phyloP scores from a whole-genome alignment of 441 rosid genomes.

The Pelargonium fulgidum region DNA sequence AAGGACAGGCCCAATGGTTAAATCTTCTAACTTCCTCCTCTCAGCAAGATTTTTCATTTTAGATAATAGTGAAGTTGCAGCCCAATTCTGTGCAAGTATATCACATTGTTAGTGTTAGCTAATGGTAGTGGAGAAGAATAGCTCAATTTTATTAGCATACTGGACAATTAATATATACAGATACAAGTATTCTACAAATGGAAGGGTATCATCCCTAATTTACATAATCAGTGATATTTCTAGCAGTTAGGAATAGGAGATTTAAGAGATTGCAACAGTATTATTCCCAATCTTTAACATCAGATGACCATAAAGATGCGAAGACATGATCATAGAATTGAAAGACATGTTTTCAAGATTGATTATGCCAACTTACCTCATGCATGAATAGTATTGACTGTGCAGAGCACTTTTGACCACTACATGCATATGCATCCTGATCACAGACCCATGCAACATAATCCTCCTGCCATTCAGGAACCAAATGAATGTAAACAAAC shows the following conservation, averaged over 20 bases:
- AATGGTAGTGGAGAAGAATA: too few species aligned
- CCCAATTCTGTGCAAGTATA: conserved; percentile 61
- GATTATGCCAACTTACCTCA: conserved; percentile 47
- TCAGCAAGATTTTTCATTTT: conserved; percentile 72
- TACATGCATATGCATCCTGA: conserved; percentile 97
- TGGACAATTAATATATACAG: too few species aligned
- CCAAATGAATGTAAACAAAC: conserved; percentile 15
- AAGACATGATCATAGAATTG: too few species aligned
- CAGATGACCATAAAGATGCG: too few species aligned
- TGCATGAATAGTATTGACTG: conserved; percentile 92
- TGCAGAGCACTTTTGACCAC: conserved; percentile 97
- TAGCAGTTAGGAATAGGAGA: background rate
- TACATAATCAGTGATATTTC: too few species aligned
- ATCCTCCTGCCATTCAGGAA: conserved; percentile 55
- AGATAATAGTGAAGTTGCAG: conserved; percentile 49
- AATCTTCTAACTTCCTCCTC: conserved; percentile 86
- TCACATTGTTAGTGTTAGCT: too few species aligned
- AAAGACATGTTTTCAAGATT: background rate
- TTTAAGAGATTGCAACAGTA: background rate
- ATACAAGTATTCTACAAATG: too few species aligned
- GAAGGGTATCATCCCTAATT: too few species aligned
- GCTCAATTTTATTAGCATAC: too few species aligned
- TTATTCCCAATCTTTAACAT: background rate
- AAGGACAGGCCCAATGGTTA: conserved; percentile 88
- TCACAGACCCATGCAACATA: conserved; percentile 97